A percentile compares a stretch with the other conserved stretches of the same genome.
Evolutionary conservation across 2,329 filamentous ascomycete species (phyloP).

Genomic region (Leptodontidium sp.): DNA sequence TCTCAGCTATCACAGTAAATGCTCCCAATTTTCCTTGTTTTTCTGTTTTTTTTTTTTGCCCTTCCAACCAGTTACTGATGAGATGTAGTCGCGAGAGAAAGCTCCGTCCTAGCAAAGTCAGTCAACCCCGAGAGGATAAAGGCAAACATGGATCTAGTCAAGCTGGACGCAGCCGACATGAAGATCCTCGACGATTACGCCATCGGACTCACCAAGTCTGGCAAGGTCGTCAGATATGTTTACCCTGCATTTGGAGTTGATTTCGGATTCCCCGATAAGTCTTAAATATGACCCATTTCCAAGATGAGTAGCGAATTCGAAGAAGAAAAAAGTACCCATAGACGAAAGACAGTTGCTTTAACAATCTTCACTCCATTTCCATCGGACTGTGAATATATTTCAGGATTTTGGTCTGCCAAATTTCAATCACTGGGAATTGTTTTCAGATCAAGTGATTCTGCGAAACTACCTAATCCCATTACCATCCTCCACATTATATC

Average conservation of each 20-base stretch:
- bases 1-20: conserved; percentile 76
- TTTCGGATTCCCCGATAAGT: conserved; percentile 73
- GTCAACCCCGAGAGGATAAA: conserved; percentile 73
- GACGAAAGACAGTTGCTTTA: background rate
- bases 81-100: conserved; percentile 68
- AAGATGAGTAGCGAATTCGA: background rate
- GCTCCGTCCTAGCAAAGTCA: conserved; percentile 77
- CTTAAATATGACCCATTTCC: conserved; percentile 20
- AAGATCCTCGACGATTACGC: conserved; percentile 64
- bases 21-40: no score
- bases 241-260: conserved; percentile 74
- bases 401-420: background rate
- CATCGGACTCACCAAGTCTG: conserved; percentile 54
- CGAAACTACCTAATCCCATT: conserved; percentile 1
- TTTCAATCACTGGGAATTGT: background rate
- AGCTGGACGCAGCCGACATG: conserved; percentile 70
- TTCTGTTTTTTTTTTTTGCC: no score
- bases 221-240: conserved; percentile 67
- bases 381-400: background rate
- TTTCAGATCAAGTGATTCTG: background rate
- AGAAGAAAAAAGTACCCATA: background rate
- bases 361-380: background rate
- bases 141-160: conserved; percentile 72
- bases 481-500: background rate
- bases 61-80: conserved; percentile 18